Percentiles rank a stretch among this genome's conserved stretches.
phyloP scores from a whole-genome alignment of 352 stramenopile genomes.

The Phytophthora melonis region DNA sequence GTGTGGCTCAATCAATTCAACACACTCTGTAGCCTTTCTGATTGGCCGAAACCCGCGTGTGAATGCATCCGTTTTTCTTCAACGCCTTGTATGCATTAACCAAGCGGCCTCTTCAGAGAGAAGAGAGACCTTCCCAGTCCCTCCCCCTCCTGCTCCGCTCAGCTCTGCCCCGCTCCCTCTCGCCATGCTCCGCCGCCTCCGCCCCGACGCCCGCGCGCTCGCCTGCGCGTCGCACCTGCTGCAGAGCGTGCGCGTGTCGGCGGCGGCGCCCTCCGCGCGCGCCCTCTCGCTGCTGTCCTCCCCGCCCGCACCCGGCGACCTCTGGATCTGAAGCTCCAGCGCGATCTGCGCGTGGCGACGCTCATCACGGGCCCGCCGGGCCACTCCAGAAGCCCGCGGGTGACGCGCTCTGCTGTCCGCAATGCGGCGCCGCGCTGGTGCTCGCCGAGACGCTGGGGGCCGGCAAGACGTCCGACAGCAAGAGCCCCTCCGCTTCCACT shows the following conservation, averaged over 20 bases:
- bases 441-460: slow-evolving; percentile 45
- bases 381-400: slow-evolving; percentile 25
- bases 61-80: neutral
- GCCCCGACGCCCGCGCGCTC: slow-evolving; percentile 9
- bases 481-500: too few relatives aligned
- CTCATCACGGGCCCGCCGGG: slow-evolving; percentile 26
- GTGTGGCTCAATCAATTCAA: too few relatives aligned
- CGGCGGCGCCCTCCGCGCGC: slow-evolving; percentile 15
- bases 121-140: neutral
- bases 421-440: slow-evolving; percentile 68
- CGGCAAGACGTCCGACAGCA: neutral
- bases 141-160: neutral
- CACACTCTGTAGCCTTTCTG: too few relatives aligned
- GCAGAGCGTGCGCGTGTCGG: slow-evolving; percentile 12
- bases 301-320: slow-evolving; percentile 1
- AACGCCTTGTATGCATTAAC: too few relatives aligned
- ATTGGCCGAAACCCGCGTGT: neutral
- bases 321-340: neutral
- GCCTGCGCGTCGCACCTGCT: slow-evolving; percentile 28
- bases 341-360: slow-evolving; percentile 2
- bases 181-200: slow-evolving; percentile 40
- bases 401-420: slow-evolving; percentile 67
- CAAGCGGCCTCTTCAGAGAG: neutral
- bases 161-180: neutral
- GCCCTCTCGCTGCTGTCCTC: slow-evolving; percentile 22